A percentile compares a stretch with the other conserved stretches of the same genome.
Evolutionary conservation across 257 asterid genomes (phyloP).

Genomic region (Salvia splendens): DNA sequence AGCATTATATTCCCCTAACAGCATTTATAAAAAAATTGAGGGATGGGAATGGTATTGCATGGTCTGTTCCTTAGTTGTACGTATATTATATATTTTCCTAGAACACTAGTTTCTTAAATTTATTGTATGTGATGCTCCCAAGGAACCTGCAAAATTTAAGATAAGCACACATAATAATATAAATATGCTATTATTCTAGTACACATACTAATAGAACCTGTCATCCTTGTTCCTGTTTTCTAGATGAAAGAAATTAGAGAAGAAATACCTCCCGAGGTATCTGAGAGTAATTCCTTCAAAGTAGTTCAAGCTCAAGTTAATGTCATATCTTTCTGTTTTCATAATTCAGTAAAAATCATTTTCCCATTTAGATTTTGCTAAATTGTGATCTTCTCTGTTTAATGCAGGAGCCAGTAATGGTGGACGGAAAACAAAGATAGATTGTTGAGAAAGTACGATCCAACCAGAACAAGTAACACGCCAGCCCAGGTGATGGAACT

Average conservation of each 20-base stretch:
- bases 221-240: conserved; percentile 29
- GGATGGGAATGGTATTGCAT: no score
- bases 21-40: no score
- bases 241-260: conserved; percentile 68
- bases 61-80: no score
- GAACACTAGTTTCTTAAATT: no score
- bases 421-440: conserved; percentile 75
- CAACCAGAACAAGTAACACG: conserved; percentile 33
- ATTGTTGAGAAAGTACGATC: conserved; percentile 50
- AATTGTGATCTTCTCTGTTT: background rate
- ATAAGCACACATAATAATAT: no score
- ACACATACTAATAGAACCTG: conserved; percentile 1
- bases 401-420: conserved; percentile 36
- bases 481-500: conserved; percentile 33
- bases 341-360: background rate
- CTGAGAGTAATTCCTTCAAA: conserved; percentile 49
- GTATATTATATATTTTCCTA: no score
- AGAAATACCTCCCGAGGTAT: conserved; percentile 59
- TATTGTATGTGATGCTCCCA: no score
- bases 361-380: conserved; percentile 1
- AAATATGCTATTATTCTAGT: background rate
- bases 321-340: background rate
- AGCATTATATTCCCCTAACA: no score
- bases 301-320: conserved; percentile 52
- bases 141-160: no score